Evolutionary conservation across 2,329 filamentous ascomycete species (phyloP).

Genomic region (Chaetomium olivaceum): DNA sequence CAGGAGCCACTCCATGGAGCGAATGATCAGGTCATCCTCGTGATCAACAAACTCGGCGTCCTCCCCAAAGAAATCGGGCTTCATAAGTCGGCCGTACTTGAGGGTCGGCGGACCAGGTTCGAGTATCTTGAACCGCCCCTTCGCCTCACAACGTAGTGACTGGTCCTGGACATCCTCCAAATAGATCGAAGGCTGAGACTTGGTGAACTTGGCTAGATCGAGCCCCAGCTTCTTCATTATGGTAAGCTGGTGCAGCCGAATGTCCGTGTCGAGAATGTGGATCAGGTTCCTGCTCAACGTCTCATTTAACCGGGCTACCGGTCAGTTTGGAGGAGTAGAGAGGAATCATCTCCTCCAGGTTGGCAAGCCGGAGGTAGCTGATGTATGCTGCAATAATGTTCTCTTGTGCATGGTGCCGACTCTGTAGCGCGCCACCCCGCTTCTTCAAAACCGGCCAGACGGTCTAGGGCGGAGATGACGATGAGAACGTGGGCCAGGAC

Average conservation of each 20-base stretch:
- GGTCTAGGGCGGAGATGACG: slow-evolving; percentile 67
- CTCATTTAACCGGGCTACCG: slow-evolving; percentile 62
- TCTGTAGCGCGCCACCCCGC: slow-evolving; percentile 42
- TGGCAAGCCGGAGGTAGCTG: slow-evolving; percentile 70
- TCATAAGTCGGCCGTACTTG: slow-evolving; percentile 64
- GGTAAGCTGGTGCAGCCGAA: slow-evolving; percentile 67
- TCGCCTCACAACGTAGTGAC: slow-evolving; percentile 42
- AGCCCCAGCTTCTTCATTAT: slow-evolving; percentile 76
- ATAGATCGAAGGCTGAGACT: slow-evolving; percentile 61
- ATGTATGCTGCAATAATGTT: slow-evolving; percentile 82
- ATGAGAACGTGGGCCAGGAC: slow-evolving; percentile 67
- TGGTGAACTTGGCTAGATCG: slow-evolving; percentile 71
- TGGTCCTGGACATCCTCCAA: slow-evolving; percentile 48
- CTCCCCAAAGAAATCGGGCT: slow-evolving; percentile 68
- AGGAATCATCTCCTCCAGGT: slow-evolving; percentile 77
- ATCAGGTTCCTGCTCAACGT: slow-evolving; percentile 77
- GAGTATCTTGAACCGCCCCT: slow-evolving; percentile 54
- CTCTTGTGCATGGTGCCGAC: slow-evolving; percentile 56
- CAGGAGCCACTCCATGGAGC: slow-evolving; percentile 81
- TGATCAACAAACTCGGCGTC: slow-evolving; percentile 54
- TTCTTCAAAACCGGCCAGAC: slow-evolving; percentile 39
- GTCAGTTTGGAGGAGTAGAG: slow-evolving; percentile 82
- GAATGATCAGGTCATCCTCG: slow-evolving; percentile 71
- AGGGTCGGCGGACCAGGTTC: slow-evolving; percentile 52
- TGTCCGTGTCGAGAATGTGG: slow-evolving; percentile 64